These are phyloP conservation scores for Leccinum huronense DNA, from an alignment of 1,284 basidiomycete genomes.

Conservation along the genomic window DNA sequence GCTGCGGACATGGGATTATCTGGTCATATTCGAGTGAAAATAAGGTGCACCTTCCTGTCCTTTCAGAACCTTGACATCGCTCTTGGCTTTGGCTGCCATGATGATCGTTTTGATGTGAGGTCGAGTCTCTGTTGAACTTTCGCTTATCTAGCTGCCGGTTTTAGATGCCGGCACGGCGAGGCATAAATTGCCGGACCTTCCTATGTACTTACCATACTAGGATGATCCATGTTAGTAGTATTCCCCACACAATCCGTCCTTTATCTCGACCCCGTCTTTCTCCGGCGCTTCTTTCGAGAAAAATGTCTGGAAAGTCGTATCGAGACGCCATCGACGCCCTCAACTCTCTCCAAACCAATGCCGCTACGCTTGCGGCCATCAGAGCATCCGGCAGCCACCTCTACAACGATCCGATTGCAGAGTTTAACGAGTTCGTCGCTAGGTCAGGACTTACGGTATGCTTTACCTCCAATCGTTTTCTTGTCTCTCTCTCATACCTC, in stretches of 20 bases:
- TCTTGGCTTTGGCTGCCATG: conserved; percentile 50
- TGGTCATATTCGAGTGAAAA: background rate
- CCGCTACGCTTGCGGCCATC: conserved; percentile 83
- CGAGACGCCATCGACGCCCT: conserved; percentile 83
- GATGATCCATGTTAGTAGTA: conserved; percentile 14
- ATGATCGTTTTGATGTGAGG: conserved; percentile 25
- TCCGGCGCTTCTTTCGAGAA: conserved; percentile 28
- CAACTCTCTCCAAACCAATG: conserved; percentile 94
- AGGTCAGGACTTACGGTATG: conserved; percentile 84
- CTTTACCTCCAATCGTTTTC: conserved; percentile 5
- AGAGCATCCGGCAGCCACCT: conserved; percentile 73
- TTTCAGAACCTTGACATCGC: conserved; percentile 56
- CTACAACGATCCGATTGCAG: conserved; percentile 75
- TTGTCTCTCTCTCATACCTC: conserved; percentile 10
- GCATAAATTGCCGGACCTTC: conserved; percentile 9
- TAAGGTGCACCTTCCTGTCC: conserved; percentile 59
- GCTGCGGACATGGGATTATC: conserved; percentile 39
- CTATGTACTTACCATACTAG: background rate
- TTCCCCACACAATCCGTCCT: conserved; percentile 18
- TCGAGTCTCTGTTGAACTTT: background rate
- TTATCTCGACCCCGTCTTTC: conserved; percentile 11
- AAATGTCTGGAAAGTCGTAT: conserved; percentile 55
- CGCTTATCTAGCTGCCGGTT: background rate
- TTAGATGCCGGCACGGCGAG: background rate
- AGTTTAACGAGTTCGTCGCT: conserved; percentile 88